Evolutionary conservation across 2,329 filamentous ascomycete genomes (phyloP), one percentile per base, ranked within the genome.

Genomic region (Aspergillus tamarii): DNA sequence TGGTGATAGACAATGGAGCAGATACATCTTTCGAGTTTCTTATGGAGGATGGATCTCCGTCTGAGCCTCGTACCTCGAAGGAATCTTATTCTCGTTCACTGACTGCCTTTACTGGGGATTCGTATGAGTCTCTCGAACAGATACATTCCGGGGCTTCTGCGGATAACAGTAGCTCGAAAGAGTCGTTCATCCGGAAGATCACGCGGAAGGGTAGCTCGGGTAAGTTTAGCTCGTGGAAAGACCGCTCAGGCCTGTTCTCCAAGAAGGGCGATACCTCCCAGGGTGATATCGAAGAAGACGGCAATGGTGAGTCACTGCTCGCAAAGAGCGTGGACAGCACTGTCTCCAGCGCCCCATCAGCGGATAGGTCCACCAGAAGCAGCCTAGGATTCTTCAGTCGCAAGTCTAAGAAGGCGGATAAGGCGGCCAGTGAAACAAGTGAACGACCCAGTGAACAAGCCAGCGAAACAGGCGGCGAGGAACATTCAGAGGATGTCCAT

Each of bases 161-260:
- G 6, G 80, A 83, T 56, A 76, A 77, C 57, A 69, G 72, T 53
- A 74, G 72, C 41, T 73, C 78, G 7, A 84, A 83, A 66, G 82
- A 83, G 64, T 83, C 82, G 9, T 82, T 84, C 59, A 84, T 84
- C 63, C 82, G 82, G 61, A 84, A 83, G 66, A 81, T 84, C 61
- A 83, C 81, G 9, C 80, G 82, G 58, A 84, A 84, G 66, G 79
- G 82, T 57, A 83, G 80, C 68, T 82, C 81, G 12, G 79, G 81
- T 73, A 84, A 83, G 64, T 84, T 84, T 69, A 83, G 81, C 56
- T 81, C 81, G 16, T 84, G 82, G 82, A 84, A 84, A 69, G 82
- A 84, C 60, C 80, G 82, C 45, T 77, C 77, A 9, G 76, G 79
- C 12, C 67, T 84, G 8, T 83, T 83, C 65, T 82, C 77, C 50